Conservation (phyloP, 495 filamentous ascomycete species). For the Lasiosphaeria miniovina region DNA sequence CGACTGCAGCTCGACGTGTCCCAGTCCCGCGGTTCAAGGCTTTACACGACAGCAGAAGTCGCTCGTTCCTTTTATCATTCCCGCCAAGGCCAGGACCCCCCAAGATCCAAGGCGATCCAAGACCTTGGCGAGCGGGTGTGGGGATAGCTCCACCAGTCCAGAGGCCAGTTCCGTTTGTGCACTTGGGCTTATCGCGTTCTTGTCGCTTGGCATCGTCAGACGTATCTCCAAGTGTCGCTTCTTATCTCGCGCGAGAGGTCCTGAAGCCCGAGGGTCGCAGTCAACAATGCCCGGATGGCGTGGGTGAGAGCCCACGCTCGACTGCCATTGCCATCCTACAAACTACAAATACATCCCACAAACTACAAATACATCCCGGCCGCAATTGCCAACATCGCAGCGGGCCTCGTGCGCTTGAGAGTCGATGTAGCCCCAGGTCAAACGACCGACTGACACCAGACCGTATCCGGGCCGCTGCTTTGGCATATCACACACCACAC, state of each 20-base stretch:
- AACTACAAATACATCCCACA: background rate
- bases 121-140: background rate
- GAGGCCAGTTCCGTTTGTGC: background rate
- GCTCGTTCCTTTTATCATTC: background rate
- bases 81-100: background rate
- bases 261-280: background rate
- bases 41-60: background rate
- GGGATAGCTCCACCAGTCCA: background rate
- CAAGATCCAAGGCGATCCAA: background rate
- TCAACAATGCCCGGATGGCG: background rate
- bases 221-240: background rate
- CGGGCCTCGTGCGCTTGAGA: no score
- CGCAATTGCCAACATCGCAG: no score
- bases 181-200: background rate
- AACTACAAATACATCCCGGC: background rate
- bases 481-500: background rate
- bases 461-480: background rate
- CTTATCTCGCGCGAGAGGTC: background rate
- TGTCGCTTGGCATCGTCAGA: background rate
- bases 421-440: no score
- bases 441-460: no score
- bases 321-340: background rate
- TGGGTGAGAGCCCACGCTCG: background rate
- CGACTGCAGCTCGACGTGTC: background rate
- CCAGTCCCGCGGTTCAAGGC: background rate